Evolutionary conservation across 116 monocot species (phyloP).

Genomic region (Cymodocea nodosa): DNA sequence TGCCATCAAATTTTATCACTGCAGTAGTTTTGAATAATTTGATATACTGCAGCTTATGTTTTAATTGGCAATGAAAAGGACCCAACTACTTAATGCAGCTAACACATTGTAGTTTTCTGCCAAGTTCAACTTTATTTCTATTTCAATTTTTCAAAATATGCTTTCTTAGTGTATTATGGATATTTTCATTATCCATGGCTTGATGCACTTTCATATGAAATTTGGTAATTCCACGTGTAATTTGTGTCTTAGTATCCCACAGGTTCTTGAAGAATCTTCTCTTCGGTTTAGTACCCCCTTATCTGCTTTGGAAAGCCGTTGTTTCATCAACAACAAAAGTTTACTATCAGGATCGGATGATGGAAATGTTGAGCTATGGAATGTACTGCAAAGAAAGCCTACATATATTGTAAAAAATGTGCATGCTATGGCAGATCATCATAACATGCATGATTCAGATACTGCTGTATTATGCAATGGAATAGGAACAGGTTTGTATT

Average conservation of each 20-base stretch:
- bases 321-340: conserved; percentile 83
- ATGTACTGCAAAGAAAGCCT: conserved; percentile 64
- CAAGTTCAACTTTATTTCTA: too few species aligned
- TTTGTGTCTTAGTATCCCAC: not conserved
- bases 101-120: too few species aligned
- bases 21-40: too few species aligned
- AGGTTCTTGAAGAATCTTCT: conserved; percentile 83
- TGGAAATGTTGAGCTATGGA: conserved; percentile 90
- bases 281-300: conserved; percentile 63
- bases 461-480: conserved; percentile 19
- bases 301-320: conserved; percentile 79
- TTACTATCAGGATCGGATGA: conserved; percentile 94
- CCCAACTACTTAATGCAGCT: too few species aligned
- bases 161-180: too few species aligned
- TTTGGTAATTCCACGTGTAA: too few species aligned
- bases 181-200: too few species aligned
- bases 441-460: conserved; percentile 12
- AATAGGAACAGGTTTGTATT: conserved; percentile 3
- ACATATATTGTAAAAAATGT: conserved; percentile 76
- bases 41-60: too few species aligned
- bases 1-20: too few species aligned
- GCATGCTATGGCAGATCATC: conserved; percentile 25
- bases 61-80: too few species aligned
- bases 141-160: too few species aligned
- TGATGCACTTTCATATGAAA: too few species aligned